Evolutionary conservation across 148 eudicot species (phyloP), one percentile per base, ranked within the genome.

Genomic region (Spergularia marina): DNA sequence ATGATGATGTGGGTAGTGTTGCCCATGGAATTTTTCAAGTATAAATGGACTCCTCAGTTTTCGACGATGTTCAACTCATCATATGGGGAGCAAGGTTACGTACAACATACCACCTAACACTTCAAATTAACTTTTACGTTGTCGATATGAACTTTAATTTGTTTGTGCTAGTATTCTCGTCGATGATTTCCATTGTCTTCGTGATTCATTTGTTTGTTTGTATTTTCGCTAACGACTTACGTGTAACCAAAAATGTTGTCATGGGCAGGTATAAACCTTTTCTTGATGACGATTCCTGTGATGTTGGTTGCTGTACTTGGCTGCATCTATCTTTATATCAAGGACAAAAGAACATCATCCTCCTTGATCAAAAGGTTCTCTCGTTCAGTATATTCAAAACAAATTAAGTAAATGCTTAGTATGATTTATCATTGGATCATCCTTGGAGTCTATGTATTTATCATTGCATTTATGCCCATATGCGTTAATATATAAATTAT

Each of bases 1-100:
- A 83, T 87, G 71, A 65, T 89, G 12, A 63, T 87, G 9, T 89
- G 93, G 93, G 70, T 86, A 70, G 70, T 87, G 81, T 51, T 86
- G 63, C 93, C 93, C 39, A 81, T 88, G 71, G 78, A 83, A 51
- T 47, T 68, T 7, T 89, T 81, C 82, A 87, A 81, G 75, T 6
- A 76, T 20, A 21, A 57, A 16, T 89, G 93, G 93, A 65, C 80
- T 44, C 91, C 85, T 12, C 71, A 60, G 40, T 65, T 89, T 23
- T 51, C 75, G 0, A 21, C 68, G 41, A 73, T 41, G 6, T 86
- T 86, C 79, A 81, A 88, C 70, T 77, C 91, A 10, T 62, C 89
- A 16, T 88, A 82, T 74, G 76, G 84, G 36, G 86, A 72, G 70
- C 91, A 86, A 88, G 91, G 91, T 84, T 74, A 16, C 13, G 53